phyloP scores from a whole-genome alignment of 768 basidiomycete species.

The Favolaschia claudopus region DNA sequence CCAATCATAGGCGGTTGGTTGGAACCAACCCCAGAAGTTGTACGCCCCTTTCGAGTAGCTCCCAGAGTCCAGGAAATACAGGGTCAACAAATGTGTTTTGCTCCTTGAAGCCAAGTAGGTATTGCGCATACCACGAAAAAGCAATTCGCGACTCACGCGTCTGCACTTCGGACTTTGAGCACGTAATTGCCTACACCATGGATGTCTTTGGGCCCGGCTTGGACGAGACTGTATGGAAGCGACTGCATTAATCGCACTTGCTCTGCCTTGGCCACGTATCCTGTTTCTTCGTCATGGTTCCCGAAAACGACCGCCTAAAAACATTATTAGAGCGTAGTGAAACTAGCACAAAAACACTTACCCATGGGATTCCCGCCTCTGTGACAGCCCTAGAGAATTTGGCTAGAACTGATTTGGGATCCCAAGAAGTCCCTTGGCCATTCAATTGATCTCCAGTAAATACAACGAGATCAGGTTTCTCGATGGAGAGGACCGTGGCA shows the following conservation, averaged over 20 bases:
- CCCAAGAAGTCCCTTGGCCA: slow-evolving; percentile 88
- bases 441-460: slow-evolving; percentile 96
- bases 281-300: slow-evolving; percentile 90
- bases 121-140: neutral
- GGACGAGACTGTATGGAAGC: slow-evolving; percentile 86
- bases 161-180: slow-evolving; percentile 83
- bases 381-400: slow-evolving; percentile 87
- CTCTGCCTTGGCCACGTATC: slow-evolving; percentile 58
- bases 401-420: slow-evolving; percentile 84
- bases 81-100: slow-evolving; percentile 84
- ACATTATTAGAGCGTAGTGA: too few relatives aligned
- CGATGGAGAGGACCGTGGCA: slow-evolving; percentile 70
- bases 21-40: slow-evolving; percentile 70
- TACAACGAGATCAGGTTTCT: slow-evolving; percentile 91
- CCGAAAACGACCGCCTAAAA: slow-evolving; percentile 92
- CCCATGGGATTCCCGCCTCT: slow-evolving; percentile 84
- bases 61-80: slow-evolving; percentile 93
- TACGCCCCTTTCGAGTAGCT: slow-evolving; percentile 69
- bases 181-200: slow-evolving; percentile 95
- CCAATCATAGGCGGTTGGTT: slow-evolving; percentile 85
- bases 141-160: slow-evolving; percentile 64
- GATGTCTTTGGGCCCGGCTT: slow-evolving; percentile 81
- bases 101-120: slow-evolving; percentile 56
- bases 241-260: slow-evolving; percentile 77
- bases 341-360: too few relatives aligned